Evolutionary conservation across 768 basidiomycete genomes (phyloP).

Genomic region (Macrolepiota fuliginosa): DNA sequence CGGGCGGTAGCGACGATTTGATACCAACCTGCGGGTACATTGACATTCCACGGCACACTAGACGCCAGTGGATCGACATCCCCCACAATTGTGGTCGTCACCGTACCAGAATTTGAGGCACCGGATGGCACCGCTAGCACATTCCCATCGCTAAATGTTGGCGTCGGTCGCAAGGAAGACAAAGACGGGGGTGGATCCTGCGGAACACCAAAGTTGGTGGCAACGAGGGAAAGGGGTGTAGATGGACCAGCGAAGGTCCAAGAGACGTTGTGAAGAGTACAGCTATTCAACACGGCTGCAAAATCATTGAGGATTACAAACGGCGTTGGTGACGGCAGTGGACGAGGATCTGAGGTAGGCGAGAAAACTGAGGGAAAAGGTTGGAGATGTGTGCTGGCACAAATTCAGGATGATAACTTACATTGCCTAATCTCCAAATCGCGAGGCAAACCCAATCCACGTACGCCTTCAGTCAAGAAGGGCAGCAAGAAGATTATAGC

Average conservation of each 20-base stretch:
- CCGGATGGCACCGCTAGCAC: conserved; percentile 6
- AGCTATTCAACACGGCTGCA: neutral
- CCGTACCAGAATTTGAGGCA: neutral
- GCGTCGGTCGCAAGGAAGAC: neutral
- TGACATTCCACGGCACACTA: conserved; percentile 36
- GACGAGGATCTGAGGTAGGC: neutral
- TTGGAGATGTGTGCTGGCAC: neutral
- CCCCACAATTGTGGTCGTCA: conserved; percentile 24
- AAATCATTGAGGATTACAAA: neutral
- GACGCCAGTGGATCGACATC: conserved; percentile 25
- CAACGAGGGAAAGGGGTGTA: conserved; percentile 1
- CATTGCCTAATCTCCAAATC: conserved; percentile 21
- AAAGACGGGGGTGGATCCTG: conserved; percentile 18
- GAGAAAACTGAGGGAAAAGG: neutral
- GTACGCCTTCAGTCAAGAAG: conserved; percentile 12
- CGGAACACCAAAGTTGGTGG: conserved; percentile 20
- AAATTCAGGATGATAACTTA: conserved; percentile 27
- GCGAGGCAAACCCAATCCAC: conserved; percentile 34
- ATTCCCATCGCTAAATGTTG: neutral
- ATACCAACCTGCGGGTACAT: conserved; percentile 51
- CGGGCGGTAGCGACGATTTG: conserved; percentile 27
- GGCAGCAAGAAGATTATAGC: neutral
- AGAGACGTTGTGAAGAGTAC: conserved; percentile 2
- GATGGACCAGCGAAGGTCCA: conserved; percentile 12
- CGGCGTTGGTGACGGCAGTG: neutral